These are phyloP conservation scores for Penicillium robsamsonii DNA, from an alignment of 495 filamentous ascomycete species.

Conservation along the genomic window DNA sequence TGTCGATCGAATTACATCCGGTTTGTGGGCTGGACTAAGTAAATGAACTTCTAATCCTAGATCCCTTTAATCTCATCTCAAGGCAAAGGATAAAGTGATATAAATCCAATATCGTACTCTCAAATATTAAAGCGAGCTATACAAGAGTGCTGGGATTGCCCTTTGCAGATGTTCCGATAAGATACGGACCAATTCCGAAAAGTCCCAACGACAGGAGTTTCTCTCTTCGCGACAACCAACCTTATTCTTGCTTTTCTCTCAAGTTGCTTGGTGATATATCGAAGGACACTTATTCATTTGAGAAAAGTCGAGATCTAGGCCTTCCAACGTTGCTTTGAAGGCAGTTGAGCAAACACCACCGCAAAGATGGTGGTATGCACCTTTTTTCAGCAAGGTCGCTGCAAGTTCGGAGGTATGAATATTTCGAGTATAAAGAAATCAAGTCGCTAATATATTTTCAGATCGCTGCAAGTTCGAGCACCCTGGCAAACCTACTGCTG, in stretches of 20 bases:
- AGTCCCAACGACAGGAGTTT: constrained; percentile 10
- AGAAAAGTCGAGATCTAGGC: neutral
- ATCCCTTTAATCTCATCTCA: neutral
- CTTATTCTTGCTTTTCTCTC: neutral
- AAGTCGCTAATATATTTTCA: constrained; percentile 25
- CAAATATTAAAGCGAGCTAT: neutral
- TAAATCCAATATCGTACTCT: neutral
- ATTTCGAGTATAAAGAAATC: neutral
- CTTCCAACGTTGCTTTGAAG: neutral
- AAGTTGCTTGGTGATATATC: neutral
- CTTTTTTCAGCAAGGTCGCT: constrained; percentile 71
- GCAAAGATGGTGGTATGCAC: constrained; percentile 61
- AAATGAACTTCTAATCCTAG: neutral
- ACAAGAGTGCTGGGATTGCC: neutral
- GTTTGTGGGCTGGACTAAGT: neutral
- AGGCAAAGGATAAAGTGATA: neutral
- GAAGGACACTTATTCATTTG: neutral
- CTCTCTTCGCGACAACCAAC: neutral
- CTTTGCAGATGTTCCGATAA: constrained; percentile 1
- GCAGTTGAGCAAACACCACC: constrained; percentile 6
- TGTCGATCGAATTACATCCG: neutral
- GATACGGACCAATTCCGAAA: constrained; percentile 12
- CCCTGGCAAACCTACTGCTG: constrained; percentile 34
- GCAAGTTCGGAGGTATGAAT: constrained; percentile 64
- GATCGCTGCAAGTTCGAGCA: constrained; percentile 58